Base-by-base conservation (phyloP, 139 green algal species). In the Zygnema circumcarinatum region DNA sequence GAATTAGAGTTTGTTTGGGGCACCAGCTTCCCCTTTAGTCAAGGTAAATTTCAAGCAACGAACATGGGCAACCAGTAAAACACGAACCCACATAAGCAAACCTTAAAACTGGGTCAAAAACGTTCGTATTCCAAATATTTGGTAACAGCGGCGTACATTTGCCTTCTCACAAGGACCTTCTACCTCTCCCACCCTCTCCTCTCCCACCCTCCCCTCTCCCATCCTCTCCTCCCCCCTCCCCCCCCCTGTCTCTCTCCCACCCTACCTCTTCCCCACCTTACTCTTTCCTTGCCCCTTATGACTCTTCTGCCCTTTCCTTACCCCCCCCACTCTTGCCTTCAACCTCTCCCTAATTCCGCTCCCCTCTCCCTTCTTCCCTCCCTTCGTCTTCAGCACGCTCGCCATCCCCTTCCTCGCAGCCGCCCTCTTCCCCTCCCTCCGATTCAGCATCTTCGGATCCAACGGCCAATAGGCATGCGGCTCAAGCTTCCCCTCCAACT, bases 381-480 rank as follows among this genome's bases (percentile, higher is more conserved):
- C 47, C 16, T 16, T 16, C 0, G 90, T 85, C 21, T 42, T 38
- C 52, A 96, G 83, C 72, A 98, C 86, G 7, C 84, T 87, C 1
- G 82, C 83, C 32, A 98, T 91, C 0, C 92, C 86, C 79, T 91
- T 90, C 2, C 74, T 56, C 0, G 93, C 94, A 33, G 52, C 74
- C 89, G 40, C 79, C n/a, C 85, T 73, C 85, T 95, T 95, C 36
- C 68, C 88, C 1, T 89, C 42, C 41, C 97, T 92, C 47, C 94
- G 88, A 91, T 99, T 99, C 38, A 99, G 93, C 94, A 99, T 94
- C 78, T 97, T 97, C 16, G 94, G 91, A 87, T 99, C 97, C 74
- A 99, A 92, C 29, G 93, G 94, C 97, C 97, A 99, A 92, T 99
- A 99, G 0, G 97, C 96, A 87, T 98, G 99, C 16, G 97, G 97